Evolutionary conservation across 176 grass and related monocot genomes (phyloP).

Genomic region (Thinopyrum elongatum): DNA sequence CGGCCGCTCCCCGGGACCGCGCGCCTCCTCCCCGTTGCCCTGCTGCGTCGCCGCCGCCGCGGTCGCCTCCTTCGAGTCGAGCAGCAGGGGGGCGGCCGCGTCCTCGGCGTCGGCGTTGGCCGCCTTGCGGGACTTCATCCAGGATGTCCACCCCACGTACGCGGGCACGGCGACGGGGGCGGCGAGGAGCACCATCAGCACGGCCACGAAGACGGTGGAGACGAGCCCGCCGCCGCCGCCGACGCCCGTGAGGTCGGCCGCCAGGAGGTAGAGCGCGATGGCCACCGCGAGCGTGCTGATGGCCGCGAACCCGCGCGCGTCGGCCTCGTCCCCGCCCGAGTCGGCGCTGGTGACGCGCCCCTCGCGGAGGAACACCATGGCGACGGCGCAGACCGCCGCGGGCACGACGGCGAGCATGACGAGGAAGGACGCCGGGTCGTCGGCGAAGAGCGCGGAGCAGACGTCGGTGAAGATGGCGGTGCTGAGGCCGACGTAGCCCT

Average conservation of each 20-base stretch:
- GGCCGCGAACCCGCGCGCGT: constrained; percentile 50
- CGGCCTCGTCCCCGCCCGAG: constrained; percentile 20
- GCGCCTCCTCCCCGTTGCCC: neutral
- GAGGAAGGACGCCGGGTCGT: constrained; percentile 77
- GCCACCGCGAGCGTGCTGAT: constrained; percentile 79
- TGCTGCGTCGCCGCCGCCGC: no score
- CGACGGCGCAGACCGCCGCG: constrained; percentile 58
- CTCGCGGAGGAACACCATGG: constrained; percentile 93
- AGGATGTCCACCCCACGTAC: constrained; percentile 43
- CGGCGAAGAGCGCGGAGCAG: constrained; percentile 79
- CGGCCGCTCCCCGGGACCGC: constrained; percentile 26
- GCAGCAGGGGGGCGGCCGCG: constrained; percentile 17
- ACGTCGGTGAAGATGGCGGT: constrained; percentile 95
- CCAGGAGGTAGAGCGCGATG: constrained; percentile 91
- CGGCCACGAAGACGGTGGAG: constrained; percentile 61
- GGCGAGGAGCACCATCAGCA: constrained; percentile 65
- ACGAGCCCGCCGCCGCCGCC: constrained; percentile 30
- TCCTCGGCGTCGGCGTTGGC: constrained; percentile 51
- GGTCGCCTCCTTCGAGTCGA: neutral
- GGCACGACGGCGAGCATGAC: constrained; percentile 85
- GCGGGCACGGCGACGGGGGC: constrained; percentile 69
- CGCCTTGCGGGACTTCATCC: constrained; percentile 13
- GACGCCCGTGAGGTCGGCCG: constrained; percentile 63
- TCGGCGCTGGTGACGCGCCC: neutral
- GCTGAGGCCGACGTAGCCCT: constrained; percentile 93